Evolutionary conservation across 805 yeast genomes (phyloP), one percentile per base, ranked within the genome.

Genomic region (Candida khao-thaluensis): DNA sequence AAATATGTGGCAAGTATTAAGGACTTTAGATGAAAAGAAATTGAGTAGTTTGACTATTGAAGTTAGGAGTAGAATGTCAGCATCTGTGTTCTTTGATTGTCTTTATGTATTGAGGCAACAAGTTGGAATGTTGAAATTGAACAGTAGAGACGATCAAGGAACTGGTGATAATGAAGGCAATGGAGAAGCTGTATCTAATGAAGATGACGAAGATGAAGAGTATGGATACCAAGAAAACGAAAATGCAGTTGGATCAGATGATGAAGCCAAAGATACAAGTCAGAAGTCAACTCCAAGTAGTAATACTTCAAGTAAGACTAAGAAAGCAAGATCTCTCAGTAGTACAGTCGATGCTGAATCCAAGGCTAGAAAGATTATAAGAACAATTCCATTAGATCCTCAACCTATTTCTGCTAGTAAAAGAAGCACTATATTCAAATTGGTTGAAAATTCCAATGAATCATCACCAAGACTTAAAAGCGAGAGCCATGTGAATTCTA

Each of bases 21-120:
- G 82, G 36, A 73, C 82, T 4, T 65, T 89, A 49, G 77, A 80
- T 47, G 81, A 77, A 29, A 77, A 75, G 45, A 59, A 60, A n/a
- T 49, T 56, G 41, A 59, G 62, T 7, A 57, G 59, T 11, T 55
- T 64, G 21, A 64, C 67, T 28, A 79, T 85, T 3, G 74, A 74
- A 2, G 82, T 90, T 11, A 72, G 85, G 35, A 82, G 95, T 4
- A 75, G 99, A 50, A 84, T 88, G 95, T 77, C 95, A 7, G 96
- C 95, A 0, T 82, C 93, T 42, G 88, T 90, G 2, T 88, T 91
- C 51, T 93, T 91, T 60, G 99, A 93, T 62, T 82, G 91, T 51
- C 65, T 91, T 35, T 85, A 90, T 79, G 74, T 86, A 3, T 66
- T 93, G 52, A 69, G 96, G 50, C 91, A 87, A 49, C 84, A 86